A percentile compares a stretch with the other conserved stretches of the same genome.
Conservation (phyloP, 169 alveolate species). For the Babesia ovis region DNA sequence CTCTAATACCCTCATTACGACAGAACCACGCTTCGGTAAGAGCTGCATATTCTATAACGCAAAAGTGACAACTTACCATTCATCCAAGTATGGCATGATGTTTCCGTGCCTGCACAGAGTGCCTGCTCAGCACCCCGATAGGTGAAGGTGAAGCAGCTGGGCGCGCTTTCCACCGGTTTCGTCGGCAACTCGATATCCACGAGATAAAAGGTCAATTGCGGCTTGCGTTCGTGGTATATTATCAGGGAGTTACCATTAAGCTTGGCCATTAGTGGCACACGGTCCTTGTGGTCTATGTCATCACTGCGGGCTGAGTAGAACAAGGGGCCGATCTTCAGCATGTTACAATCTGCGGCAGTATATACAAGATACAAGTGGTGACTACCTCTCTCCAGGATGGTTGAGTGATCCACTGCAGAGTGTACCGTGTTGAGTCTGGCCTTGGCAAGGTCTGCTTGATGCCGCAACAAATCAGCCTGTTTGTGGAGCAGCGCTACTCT, state of each 20-base stretch:
- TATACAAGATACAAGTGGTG: not conserved
- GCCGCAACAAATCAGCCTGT: conserved; percentile 56
- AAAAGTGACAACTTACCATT: conserved; percentile 20
- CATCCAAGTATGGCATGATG: conserved; percentile 65
- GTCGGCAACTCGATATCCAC: conserved; percentile 61
- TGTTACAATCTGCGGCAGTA: conserved; percentile 38
- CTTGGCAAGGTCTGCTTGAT: conserved; percentile 33
- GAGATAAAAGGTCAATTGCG: conserved; percentile 47
- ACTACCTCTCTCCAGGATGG: conserved; percentile 22
- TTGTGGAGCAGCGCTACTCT: conserved; percentile 47
- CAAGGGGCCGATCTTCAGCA: conserved; percentile 62
- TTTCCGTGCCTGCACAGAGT: conserved; percentile 52
- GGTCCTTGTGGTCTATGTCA: conserved; percentile 43
- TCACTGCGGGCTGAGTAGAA: conserved; percentile 43
- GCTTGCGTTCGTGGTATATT: conserved; percentile 49
- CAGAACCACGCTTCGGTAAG: conserved; percentile 66
- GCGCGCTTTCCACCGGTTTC: conserved; percentile 54
- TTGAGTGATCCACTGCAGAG: conserved; percentile 12
- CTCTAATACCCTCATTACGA: conserved; percentile 53
- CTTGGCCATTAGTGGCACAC: conserved; percentile 60
- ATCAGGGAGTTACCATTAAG: conserved; percentile 55
- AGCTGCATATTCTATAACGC: conserved; percentile 11
- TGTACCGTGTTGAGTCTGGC: conserved; percentile 21
- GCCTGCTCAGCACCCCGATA: conserved; percentile 63
- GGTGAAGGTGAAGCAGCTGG: conserved; percentile 56